Evolutionary conservation across 1,139 yeast species (phyloP).

Genomic region (Diutina pseudorugosa): DNA sequence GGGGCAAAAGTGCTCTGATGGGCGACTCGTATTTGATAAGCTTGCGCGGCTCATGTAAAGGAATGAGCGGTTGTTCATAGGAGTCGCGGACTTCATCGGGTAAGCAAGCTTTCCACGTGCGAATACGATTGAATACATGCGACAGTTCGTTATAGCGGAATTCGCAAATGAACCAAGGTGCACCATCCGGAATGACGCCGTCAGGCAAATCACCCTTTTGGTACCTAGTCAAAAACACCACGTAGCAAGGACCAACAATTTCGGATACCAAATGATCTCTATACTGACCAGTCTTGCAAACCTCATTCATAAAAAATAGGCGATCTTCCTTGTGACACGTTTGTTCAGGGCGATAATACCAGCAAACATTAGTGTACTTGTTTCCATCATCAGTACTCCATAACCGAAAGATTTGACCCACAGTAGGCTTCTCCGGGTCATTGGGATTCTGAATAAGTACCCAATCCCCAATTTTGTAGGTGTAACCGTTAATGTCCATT

Average conservation of each 20-base stretch:
- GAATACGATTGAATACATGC: conserved; percentile 81
- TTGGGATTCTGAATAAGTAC: conserved; percentile 76
- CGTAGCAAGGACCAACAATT: conserved; percentile 87
- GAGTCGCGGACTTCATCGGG: conserved; percentile 89
- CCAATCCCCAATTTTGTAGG: conserved; percentile 91
- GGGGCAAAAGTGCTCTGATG: conserved; percentile 59
- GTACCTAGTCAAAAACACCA: conserved; percentile 85
- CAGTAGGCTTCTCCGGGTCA: conserved; percentile 80
- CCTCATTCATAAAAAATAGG: conserved; percentile 84
- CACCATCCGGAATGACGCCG: conserved; percentile 47
- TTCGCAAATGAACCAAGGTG: conserved; percentile 90
- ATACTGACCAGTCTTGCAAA: conserved; percentile 92
- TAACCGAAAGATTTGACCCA: conserved; percentile 84
- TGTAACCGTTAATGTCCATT: conserved; percentile 57
- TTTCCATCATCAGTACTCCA: conserved; percentile 85
- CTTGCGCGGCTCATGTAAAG: conserved; percentile 44
- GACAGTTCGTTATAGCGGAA: conserved; percentile 86
- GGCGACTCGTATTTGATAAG: conserved; percentile 76
- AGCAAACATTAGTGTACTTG: conserved; percentile 85
- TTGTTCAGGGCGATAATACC: conserved; percentile 97
- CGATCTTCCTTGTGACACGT: conserved; percentile 89
- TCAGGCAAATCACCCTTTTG: conserved; percentile 89
- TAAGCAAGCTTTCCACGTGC: conserved; percentile 97
- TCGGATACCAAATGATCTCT: conserved; percentile 87
- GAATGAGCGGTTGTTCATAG: conserved; percentile 58